These are phyloP conservation scores for Ramularia endophylla DNA, from an alignment of 2,329 filamentous ascomycete species.

Conservation along the genomic window DNA sequence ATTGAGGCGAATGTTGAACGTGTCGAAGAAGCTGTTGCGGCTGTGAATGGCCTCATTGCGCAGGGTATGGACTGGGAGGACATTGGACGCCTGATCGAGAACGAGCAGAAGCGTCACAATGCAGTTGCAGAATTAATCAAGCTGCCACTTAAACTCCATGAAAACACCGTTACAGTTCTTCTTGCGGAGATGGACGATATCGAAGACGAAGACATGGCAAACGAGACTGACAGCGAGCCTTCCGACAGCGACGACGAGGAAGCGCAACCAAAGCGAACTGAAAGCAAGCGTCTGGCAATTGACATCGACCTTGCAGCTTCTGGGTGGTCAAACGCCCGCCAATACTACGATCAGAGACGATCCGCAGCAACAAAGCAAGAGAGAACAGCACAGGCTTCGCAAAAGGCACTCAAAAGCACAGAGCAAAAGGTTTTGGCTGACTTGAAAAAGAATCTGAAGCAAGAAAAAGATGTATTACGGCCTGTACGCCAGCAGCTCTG, in stretches of 20 bases:
- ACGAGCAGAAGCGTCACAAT: slow-evolving; percentile 75
- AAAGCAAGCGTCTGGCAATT: slow-evolving; percentile 54
- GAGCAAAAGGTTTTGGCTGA: slow-evolving; percentile 83
- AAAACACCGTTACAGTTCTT: slow-evolving; percentile 77
- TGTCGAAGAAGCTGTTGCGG: slow-evolving; percentile 87
- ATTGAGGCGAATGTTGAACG: slow-evolving; percentile 87
- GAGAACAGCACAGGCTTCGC: slow-evolving; percentile 76
- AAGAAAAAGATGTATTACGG: slow-evolving; percentile 81
- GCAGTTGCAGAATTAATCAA: slow-evolving; percentile 82
- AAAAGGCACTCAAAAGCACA: slow-evolving; percentile 78
- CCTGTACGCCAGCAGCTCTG: slow-evolving; percentile 79
- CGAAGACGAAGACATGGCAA: slow-evolving; percentile 51
- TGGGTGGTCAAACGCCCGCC: slow-evolving; percentile 81
- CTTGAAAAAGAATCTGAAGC: slow-evolving; percentile 79
- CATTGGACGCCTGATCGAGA: slow-evolving; percentile 79
- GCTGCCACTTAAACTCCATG: slow-evolving; percentile 79
- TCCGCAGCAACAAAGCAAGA: slow-evolving; percentile 79
- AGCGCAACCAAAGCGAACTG: slow-evolving; percentile 30
- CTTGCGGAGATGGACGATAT: slow-evolving; percentile 65
- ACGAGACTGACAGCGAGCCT: slow-evolving; percentile 60
- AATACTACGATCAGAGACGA: slow-evolving; percentile 88
- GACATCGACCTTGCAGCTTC: slow-evolving; percentile 80
- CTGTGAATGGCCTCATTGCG: slow-evolving; percentile 82
- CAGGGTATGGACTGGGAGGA: slow-evolving; percentile 98
- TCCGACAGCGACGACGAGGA: slow-evolving; percentile 58